Conservation (phyloP, 2,329 filamentous ascomycete species). For the Aotearoamyces nothofagi region DNA sequence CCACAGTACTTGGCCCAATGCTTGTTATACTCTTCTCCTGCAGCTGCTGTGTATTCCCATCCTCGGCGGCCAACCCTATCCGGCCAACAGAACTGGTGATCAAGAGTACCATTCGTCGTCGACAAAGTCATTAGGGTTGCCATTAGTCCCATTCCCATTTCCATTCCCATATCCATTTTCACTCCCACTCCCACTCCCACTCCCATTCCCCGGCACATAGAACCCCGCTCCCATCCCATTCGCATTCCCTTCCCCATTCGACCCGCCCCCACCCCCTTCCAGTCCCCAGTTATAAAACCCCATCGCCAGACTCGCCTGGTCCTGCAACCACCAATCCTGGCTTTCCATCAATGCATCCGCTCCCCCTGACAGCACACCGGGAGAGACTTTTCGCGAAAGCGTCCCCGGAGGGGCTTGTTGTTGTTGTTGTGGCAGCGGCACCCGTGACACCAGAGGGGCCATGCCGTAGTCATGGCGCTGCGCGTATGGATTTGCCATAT, state of each 20-base stretch:
- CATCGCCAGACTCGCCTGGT: constrained; percentile 42
- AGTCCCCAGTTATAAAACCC: constrained; percentile 50
- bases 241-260: too few relatives aligned
- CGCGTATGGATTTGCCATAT: not conserved
- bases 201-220: not conserved
- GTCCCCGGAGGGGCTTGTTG: constrained; percentile 1
- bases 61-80: too few relatives aligned
- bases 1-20: too few relatives aligned
- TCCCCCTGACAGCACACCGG: constrained; percentile 38
- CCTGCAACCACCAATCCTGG: constrained; percentile 48
- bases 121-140: too few relatives aligned
- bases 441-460: constrained; percentile 7
- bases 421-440: constrained; percentile 6
- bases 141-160: too few relatives aligned
- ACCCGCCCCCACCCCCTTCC: too few relatives aligned
- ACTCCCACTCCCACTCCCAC: not conserved
- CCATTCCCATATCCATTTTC: too few relatives aligned
- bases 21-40: too few relatives aligned
- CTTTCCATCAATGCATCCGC: constrained; percentile 46
- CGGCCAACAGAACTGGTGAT: too few relatives aligned
- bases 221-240: not conserved
- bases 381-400: constrained; percentile 21
- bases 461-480: constrained; percentile 2
- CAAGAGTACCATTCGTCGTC: too few relatives aligned
- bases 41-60: too few relatives aligned